These are phyloP conservation scores for Naganishia liquefaciens DNA, from an alignment of 1,284 basidiomycete species.

Conservation along the genomic window DNA sequence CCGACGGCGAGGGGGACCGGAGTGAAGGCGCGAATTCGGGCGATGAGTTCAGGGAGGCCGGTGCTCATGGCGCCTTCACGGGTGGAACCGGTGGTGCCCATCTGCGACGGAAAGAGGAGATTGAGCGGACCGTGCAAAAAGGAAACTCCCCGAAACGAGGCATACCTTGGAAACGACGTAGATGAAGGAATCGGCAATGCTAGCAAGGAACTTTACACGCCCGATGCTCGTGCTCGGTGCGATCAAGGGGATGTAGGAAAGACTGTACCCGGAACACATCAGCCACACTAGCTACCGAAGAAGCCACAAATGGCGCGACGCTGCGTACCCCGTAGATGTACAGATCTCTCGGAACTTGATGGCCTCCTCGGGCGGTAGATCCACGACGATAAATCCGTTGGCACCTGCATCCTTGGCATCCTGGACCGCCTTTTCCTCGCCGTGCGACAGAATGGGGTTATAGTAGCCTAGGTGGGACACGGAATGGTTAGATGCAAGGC, in stretches of 20 bases:
- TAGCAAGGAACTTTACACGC: slow-evolving; percentile 85
- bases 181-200: slow-evolving; percentile 95
- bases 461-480: slow-evolving; percentile 72
- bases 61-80: slow-evolving; percentile 68
- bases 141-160: too few species aligned
- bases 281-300: not conserved
- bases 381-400: slow-evolving; percentile 97
- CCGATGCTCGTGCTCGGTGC: slow-evolving; percentile 87
- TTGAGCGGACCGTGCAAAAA: too few species aligned
- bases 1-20: slow-evolving; percentile 88
- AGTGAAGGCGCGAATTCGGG: slow-evolving; percentile 70
- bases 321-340: slow-evolving; percentile 68
- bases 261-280: slow-evolving; percentile 56
- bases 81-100: slow-evolving; percentile 96
- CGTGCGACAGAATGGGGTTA: slow-evolving; percentile 92
- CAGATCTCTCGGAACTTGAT: slow-evolving; percentile 86
- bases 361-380: slow-evolving; percentile 96
- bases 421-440: slow-evolving; percentile 87
- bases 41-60: slow-evolving; percentile 74
- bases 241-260: slow-evolving; percentile 95
- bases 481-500: not conserved
- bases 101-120: slow-evolving; percentile 58
- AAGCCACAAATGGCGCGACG: not conserved
- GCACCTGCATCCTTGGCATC: slow-evolving; percentile 87
- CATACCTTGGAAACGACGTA: slow-evolving; percentile 88